phyloP scores from a whole-genome alignment of 108 stramenopile species.

The Fragilaria crotonensis region DNA sequence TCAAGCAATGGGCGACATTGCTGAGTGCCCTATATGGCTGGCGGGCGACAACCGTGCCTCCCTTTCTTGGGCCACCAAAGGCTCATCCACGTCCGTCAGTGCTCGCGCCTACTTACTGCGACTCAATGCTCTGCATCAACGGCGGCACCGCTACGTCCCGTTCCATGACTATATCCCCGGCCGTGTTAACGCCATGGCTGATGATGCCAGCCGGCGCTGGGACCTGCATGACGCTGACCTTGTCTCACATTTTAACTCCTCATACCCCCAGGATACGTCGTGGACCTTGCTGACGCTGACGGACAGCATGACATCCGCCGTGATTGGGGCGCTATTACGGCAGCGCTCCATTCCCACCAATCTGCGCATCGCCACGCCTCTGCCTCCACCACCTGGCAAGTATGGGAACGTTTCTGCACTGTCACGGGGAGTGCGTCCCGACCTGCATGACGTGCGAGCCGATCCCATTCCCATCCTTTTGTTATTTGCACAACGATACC shows the following conservation, averaged over 20 bases:
- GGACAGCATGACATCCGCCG: conserved; percentile 4
- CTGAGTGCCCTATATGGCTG: conserved; percentile 16
- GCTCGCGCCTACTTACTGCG: conserved; percentile 50
- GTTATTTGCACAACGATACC: conserved; percentile 28
- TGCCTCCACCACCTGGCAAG: conserved; percentile 5
- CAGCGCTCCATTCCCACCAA: too few relatives aligned
- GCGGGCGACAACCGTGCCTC: conserved; percentile 29
- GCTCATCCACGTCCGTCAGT: conserved; percentile 27
- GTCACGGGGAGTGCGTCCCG: conserved; percentile 9
- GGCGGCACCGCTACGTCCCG: conserved; percentile 22
- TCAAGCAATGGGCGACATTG: conserved; percentile 13
- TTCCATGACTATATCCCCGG: conserved; percentile 11
- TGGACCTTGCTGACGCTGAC: neutral
- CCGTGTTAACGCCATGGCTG: conserved; percentile 15
- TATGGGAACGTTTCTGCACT: conserved; percentile 11
- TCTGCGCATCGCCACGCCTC: neutral
- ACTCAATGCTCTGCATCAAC: conserved; percentile 24
- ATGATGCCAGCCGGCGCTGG: conserved; percentile 15
- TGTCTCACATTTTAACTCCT: conserved; percentile 14
- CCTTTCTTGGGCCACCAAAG: conserved; percentile 27
- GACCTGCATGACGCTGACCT: conserved; percentile 14
- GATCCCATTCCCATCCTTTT: conserved; percentile 32
- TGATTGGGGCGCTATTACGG: conserved; percentile 11
- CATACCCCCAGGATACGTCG: neutral
- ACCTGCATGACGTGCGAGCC: too few relatives aligned